Evolutionary conservation across 2,329 filamentous ascomycete genomes (phyloP), one percentile per base, ranked within the genome.

Genomic region (Albifimbria verrucaria): DNA sequence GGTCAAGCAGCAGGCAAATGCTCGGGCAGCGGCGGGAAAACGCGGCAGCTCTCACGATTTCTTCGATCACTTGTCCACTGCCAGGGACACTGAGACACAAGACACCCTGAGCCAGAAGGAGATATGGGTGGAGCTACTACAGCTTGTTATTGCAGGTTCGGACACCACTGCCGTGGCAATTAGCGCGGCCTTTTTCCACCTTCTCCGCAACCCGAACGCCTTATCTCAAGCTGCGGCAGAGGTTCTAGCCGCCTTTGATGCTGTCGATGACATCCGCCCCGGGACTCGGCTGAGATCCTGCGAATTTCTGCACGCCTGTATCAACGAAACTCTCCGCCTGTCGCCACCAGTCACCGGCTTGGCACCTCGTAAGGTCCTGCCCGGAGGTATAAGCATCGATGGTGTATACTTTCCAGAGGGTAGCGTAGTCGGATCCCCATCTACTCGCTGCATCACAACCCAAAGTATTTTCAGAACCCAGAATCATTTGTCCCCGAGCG

Each of bases 121-220:
- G 17, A 3, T 50, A 11, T 42, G 28, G 28, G 17, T 20, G 17
- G 48, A 50, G 32, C n/a, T 23, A 11, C 18, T 21, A 20, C 17
- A 42, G 7, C 25, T 50, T 15, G 43, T 50, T 23, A 50, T 43
- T 42, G 11, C 18, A 50, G 48, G 48, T 21, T 42, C 48, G 9
- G 48, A 50, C 20, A 42, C 32, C 3, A 50, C 32, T 42, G 10
- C 32, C 11, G 32, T 41, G n/a, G 28, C 48, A 11, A 20, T 42
- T 6, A 43, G 28, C n/a, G 48, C 32, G 4, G 18, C 22, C 2
- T 22, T 50, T 17, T 50, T 50, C 32, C 26, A 50, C 12, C 22
- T 50, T 5, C 32, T 50, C 15, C 48, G 28, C 32, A 41, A 43
- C 32, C 48, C 28, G 6, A 15, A 15, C 2, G 22, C 22, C 23